Percentiles rank a stretch among this genome's conserved stretches.
Evolutionary conservation across 495 filamentous ascomycete species (phyloP).

Genomic region (Penicillium samsonianum): DNA sequence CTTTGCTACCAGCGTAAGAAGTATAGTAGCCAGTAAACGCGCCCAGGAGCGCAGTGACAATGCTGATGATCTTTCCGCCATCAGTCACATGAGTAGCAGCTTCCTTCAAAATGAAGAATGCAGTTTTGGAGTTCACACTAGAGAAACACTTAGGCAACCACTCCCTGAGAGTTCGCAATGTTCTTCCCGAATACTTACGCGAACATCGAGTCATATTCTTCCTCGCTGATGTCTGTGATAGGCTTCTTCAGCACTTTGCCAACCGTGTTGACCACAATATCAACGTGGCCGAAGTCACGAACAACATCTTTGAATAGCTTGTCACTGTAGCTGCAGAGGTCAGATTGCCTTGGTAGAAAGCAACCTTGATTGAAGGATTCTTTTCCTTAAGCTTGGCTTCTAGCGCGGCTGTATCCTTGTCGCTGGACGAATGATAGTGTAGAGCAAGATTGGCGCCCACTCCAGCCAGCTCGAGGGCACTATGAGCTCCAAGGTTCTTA

Average conservation of each 20-base stretch:
- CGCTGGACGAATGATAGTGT: constrained; percentile 34
- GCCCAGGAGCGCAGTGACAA: constrained; percentile 37
- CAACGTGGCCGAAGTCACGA: constrained; percentile 43
- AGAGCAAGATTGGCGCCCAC: constrained; percentile 35
- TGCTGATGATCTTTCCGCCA: constrained; percentile 39
- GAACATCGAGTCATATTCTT: constrained; percentile 50
- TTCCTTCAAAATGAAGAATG: constrained; percentile 39
- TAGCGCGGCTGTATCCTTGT: constrained; percentile 28
- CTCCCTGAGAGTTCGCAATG: no score
- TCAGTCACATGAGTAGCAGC: constrained; percentile 35
- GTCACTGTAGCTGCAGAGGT: constrained; percentile 33
- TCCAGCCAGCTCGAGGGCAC: constrained; percentile 29
- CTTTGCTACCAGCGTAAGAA: constrained; percentile 41
- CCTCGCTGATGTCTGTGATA: constrained; percentile 50
- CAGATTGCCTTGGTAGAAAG: constrained; percentile 35
- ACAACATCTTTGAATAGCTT: constrained; percentile 32
- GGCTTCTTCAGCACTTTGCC: constrained; percentile 50
- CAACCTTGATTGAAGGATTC: constrained; percentile 29
- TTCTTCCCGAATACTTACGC: constrained; percentile 30
- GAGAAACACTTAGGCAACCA: no score
- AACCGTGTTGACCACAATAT: constrained; percentile 57
- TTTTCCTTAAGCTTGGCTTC: constrained; percentile 33
- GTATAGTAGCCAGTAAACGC: constrained; percentile 43
- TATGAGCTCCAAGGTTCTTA: constrained; percentile 40
- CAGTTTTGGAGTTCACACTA: constrained; percentile 35